These are phyloP conservation scores for Galerina sulciceps DNA, from an alignment of 768 basidiomycete genomes.

Conservation along the genomic window DNA sequence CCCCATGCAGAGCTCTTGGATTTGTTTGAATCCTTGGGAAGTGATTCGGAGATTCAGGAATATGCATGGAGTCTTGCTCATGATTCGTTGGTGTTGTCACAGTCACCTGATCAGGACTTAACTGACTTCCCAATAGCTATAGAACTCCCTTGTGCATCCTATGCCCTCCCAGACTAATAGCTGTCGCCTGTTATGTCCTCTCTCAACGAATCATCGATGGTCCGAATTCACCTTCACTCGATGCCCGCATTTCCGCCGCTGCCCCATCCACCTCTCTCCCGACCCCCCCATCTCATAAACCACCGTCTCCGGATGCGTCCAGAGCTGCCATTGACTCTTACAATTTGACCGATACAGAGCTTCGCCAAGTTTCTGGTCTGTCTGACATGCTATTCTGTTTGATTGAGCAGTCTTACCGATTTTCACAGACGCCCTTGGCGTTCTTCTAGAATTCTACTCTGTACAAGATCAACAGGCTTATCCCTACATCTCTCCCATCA, in stretches of 20 bases:
- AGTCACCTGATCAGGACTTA: slow-evolving; percentile 7
- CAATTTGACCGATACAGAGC: slow-evolving; percentile 61
- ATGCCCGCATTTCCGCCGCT: slow-evolving; percentile 72
- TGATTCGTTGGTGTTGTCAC: slow-evolving; percentile 67
- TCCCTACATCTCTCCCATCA: slow-evolving; percentile 54
- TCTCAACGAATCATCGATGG: slow-evolving; percentile 76
- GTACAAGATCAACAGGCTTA: slow-evolving; percentile 57
- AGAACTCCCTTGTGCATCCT: slow-evolving; percentile 80
- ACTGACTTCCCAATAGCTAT: slow-evolving; percentile 50
- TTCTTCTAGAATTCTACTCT: slow-evolving; percentile 75
- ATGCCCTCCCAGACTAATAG: slow-evolving; percentile 70
- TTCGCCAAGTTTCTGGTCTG: slow-evolving; percentile 64
- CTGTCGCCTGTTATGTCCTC: slow-evolving; percentile 78
- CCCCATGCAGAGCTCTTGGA: slow-evolving; percentile 80
- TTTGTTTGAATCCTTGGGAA: slow-evolving; percentile 62
- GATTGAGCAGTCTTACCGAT: slow-evolving; percentile 5
- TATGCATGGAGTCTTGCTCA: slow-evolving; percentile 87
- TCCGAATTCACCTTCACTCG: slow-evolving; percentile 72
- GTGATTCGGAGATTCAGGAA: slow-evolving; percentile 59
- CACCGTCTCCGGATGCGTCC: slow-evolving; percentile 70
- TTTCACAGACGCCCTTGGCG: slow-evolving; percentile 59
- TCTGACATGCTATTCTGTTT: not conserved
- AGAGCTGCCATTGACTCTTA: slow-evolving; percentile 73
- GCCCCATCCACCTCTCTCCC: slow-evolving; percentile 78
- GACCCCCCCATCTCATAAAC: slow-evolving; percentile 80